Conservation (phyloP, 179 eudicot genomes). For the Spergularia azorica region DNA sequence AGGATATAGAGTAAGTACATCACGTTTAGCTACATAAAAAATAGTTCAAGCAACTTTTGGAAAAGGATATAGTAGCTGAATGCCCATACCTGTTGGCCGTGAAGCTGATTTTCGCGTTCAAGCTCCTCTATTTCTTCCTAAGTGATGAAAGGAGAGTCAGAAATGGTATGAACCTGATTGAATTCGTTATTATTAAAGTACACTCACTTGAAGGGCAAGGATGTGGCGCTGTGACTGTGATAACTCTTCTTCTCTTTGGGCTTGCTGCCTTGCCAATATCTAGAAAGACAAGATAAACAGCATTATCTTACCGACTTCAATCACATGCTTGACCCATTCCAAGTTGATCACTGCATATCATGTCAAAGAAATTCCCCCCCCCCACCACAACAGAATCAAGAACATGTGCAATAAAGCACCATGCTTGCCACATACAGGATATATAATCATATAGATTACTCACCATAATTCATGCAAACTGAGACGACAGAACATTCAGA, state of each 20-base stretch:
- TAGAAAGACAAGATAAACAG: conserved; percentile 33
- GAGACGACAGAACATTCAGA: background rate
- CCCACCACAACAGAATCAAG: background rate
- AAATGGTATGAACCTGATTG: conserved; percentile 13
- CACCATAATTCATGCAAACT: background rate
- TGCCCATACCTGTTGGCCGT: conserved; percentile 73
- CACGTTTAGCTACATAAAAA: background rate
- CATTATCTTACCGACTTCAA: background rate
- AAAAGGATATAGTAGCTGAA: conserved; percentile 3
- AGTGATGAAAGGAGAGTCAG: conserved; percentile 27
- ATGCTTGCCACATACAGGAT: background rate
- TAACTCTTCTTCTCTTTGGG: conserved; percentile 99
- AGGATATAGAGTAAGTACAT: background rate
- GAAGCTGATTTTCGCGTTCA: conserved; percentile 96
- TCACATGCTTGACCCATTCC: background rate
- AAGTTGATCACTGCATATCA: background rate
- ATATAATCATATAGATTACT: too few species aligned
- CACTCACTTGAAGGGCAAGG: conserved; percentile 93
- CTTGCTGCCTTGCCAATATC: conserved; percentile 99
- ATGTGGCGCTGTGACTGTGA: conserved; percentile 97
- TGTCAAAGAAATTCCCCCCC: background rate
- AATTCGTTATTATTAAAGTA: conserved; percentile 29
- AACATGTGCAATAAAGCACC: background rate
- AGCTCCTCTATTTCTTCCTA: conserved; percentile 99
- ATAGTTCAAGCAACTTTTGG: conserved; percentile 3